phyloP scores from a whole-genome alignment of 257 asterid genomes.

The Plectranthus barbatus region DNA sequence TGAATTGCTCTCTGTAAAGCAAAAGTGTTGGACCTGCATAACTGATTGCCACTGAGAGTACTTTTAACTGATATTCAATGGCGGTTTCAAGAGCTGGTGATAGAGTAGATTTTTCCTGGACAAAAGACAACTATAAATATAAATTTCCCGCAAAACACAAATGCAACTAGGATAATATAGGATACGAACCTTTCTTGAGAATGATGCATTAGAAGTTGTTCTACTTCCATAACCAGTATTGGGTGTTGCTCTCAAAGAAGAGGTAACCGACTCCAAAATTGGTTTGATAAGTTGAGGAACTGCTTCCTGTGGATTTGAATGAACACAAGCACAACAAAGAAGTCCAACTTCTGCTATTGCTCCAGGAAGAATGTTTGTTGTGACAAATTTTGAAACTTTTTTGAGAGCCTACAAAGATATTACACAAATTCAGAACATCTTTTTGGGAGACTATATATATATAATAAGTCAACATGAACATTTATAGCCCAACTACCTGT shows the following conservation, averaged over 20 bases:
- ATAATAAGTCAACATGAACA: conserved; percentile 8
- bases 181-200: conserved; percentile 62
- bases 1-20: conserved; percentile 60
- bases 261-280: conserved; percentile 56
- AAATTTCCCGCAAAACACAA: conserved; percentile 18
- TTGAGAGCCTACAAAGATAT: conserved; percentile 63
- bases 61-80: conserved; percentile 85
- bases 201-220: conserved; percentile 35
- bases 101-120: conserved; percentile 57
- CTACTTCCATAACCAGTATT: conserved; percentile 68
- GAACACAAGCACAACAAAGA: conserved; percentile 97
- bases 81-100: conserved; percentile 94
- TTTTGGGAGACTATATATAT: not conserved
- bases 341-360: conserved; percentile 97
- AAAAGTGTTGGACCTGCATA: conserved; percentile 90
- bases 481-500: conserved; percentile 49
- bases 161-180: conserved; percentile 14
- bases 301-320: conserved; percentile 88
- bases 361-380: conserved; percentile 92
- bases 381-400: conserved; percentile 84
- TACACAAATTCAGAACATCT: conserved; percentile 17
- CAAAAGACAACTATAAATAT: conserved; percentile 20
- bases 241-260: conserved; percentile 74
- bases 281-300: conserved; percentile 75
- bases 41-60: conserved; percentile 82